These are phyloP conservation scores for Oryza rufipogon DNA, from an alignment of 176 grass and related monocot genomes.

Conservation along the genomic window DNA sequence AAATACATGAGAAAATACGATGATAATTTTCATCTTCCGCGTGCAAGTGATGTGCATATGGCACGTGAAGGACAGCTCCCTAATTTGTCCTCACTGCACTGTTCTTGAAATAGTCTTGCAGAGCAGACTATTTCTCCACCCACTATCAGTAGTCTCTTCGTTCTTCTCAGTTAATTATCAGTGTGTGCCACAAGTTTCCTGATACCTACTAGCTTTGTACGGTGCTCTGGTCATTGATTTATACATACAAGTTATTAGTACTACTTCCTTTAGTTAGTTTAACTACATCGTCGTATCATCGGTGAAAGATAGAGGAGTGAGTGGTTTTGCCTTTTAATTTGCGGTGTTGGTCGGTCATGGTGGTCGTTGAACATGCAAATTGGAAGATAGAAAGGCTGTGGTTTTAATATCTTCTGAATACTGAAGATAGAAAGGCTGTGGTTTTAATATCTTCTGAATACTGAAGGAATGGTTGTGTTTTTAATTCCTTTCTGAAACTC, in stretches of 20 bases:
- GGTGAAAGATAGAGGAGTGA: neutral
- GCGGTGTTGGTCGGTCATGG: slow-evolving; percentile 13
- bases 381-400: neutral
- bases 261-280: neutral
- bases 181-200: slow-evolving; percentile 22
- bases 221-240: neutral
- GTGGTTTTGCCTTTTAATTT: slow-evolving; percentile 12
- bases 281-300: neutral
- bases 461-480: neutral
- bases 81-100: slow-evolving; percentile 40
- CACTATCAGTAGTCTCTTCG: neutral
- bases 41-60: slow-evolving; percentile 1
- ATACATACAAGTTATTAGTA: neutral
- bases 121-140: slow-evolving; percentile 9
- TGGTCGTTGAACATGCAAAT: neutral
- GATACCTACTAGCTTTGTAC: neutral
- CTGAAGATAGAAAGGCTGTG: slow-evolving; percentile 20
- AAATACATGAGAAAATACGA: slow-evolving; percentile 30
- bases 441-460: neutral
- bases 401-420: slow-evolving; percentile 7
- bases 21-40: slow-evolving; percentile 31
- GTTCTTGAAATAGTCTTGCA: slow-evolving; percentile 23
- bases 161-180: neutral
- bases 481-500: slow-evolving; percentile 4
- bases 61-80: slow-evolving; percentile 43